These are phyloP conservation scores for Arctium minus DNA, from an alignment of 129 eudicot species.

Conservation along the genomic window DNA sequence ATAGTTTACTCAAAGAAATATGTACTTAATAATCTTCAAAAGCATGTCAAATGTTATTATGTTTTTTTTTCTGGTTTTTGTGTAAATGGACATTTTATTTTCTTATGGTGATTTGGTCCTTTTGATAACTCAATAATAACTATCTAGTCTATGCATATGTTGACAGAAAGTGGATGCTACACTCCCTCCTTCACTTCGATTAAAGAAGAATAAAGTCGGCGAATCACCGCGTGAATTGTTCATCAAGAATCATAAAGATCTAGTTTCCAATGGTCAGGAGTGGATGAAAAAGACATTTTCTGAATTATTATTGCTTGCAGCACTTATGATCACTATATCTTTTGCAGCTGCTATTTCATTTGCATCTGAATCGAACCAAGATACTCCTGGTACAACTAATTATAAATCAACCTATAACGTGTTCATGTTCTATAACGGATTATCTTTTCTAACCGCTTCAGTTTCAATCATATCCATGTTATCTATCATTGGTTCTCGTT, in stretches of 20 bases:
- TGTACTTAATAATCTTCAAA: no score
- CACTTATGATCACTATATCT: neutral
- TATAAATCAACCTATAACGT: neutral
- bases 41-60: no score
- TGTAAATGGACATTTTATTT: no score
- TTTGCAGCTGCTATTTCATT: neutral
- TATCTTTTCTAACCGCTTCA: neutral
- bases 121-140: neutral
- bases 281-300: neutral
- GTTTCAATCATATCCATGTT: neutral
- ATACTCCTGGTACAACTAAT: neutral
- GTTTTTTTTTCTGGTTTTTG: no score
- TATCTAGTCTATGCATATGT: no score
- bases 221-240: neutral
- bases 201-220: neutral
- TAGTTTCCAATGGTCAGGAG: neutral
- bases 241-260: neutral
- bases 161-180: neutral
- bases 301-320: neutral
- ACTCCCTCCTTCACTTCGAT: neutral
- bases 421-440: neutral
- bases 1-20: no score
- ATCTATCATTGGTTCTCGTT: neutral
- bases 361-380: neutral
- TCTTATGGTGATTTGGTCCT: no score